Conservation (phyloP, 306 rosid genomes). For the Trifolium dubium region DNA sequence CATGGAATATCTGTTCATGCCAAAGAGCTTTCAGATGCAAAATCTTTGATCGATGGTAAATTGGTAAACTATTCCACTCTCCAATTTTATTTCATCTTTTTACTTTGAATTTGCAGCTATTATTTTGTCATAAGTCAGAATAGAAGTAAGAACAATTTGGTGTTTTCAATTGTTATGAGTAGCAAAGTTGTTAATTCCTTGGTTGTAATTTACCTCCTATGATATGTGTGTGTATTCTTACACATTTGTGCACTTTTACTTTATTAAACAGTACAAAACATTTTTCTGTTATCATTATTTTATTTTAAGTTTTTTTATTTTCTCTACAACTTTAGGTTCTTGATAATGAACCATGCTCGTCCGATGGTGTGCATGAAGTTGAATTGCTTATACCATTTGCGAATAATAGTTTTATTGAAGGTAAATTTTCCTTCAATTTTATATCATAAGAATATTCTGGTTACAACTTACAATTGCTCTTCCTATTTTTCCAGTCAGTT, state of each 20-base stretch:
- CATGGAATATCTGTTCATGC: constrained; percentile 75
- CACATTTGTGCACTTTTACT: background rate
- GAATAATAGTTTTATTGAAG: constrained; percentile 54
- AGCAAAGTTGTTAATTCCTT: background rate
- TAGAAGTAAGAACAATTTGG: constrained; percentile 12
- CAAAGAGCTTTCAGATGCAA: constrained; percentile 64
- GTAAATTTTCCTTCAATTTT: constrained; percentile 45
- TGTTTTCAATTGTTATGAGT: background rate
- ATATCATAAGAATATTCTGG: background rate
- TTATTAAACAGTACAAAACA: background rate
- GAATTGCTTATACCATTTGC: constrained; percentile 78
- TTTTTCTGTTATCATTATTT: constrained; percentile 35
- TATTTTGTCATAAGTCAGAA: constrained; percentile 7
- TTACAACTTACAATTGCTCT: constrained; percentile 16
- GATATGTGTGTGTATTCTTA: background rate
- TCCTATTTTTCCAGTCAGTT: constrained; percentile 27
- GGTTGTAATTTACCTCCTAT: constrained; percentile 10
- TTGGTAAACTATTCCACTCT: constrained; percentile 57
- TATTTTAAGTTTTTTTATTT: constrained; percentile 27
- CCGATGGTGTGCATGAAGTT: constrained; percentile 69
- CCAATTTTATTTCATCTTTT: background rate
- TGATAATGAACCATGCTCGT: constrained; percentile 57
- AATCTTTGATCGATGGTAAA: constrained; percentile 77
- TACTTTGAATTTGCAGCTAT: background rate
- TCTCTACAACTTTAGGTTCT: constrained; percentile 55